Base-by-base conservation (phyloP, 768 basidiomycete genomes). In the Kwoniella sp. region DNA sequence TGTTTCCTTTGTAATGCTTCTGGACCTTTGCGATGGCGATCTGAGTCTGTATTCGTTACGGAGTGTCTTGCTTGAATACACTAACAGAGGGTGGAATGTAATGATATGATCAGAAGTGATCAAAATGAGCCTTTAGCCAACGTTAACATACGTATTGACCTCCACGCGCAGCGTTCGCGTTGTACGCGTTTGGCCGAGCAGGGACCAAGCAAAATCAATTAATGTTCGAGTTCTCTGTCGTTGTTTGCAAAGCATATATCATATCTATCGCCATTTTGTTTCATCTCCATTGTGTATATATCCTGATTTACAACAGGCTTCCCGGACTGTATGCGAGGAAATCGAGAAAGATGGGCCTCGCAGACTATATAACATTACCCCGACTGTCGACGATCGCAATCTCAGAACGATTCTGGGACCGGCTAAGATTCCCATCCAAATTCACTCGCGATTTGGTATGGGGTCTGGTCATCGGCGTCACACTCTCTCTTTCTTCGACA, bases 401-500 rank as follows among this genome's bases (percentile, higher is more conserved):
- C 15, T 44, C 40, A 9, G 40, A 44, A 10, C 36, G 30, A 46
- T 60, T 67, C 19, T 70, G 68, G 69, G 64, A 68, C 21, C 55
- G 68, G 21, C 30, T 73, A 26, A 29, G 64, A 24, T 49, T 72
- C 2, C 70, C 72, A 0, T 57, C 49, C 30, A 59, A 64, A 27
- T 51, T 78, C 24, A 69, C 75, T 12, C 57, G 74, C 19, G 74
- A 78, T 63, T 71, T 82, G 27, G 29, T 78, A 33, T 60, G 79
- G 50, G 88, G 88, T 59, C 74, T 92, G 29, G 56, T 92, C 36
- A 73, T 92, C 17, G 93, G 92, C 0, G 84, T 92, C 64, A 87
- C 88, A 0, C 80, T 94, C 46, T 90, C 91, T 0, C 63, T 89
- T 3, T 88, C 90, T 0, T 86, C 87, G 5, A 87, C 88, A 0